Percentiles rank a stretch among this genome's conserved stretches.
phyloP scores from a whole-genome alignment of 2,329 filamentous ascomycete species.

The Claviceps sp. region DNA sequence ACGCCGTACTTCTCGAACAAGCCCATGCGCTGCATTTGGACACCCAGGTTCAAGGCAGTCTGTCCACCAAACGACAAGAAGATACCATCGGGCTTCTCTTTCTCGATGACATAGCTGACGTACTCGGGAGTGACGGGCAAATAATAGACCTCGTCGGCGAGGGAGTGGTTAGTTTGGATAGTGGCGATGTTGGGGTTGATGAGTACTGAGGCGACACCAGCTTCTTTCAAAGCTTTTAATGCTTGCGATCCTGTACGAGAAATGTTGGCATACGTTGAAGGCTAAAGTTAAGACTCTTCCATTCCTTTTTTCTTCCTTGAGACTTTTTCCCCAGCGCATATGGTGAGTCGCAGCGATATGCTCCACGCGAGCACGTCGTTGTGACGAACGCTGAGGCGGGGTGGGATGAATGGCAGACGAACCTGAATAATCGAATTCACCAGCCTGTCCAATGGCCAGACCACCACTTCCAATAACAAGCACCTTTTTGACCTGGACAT shows the following conservation, averaged over 20 bases:
- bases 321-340: not conserved
- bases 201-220: slow-evolving; percentile 77
- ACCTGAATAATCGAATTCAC: slow-evolving; percentile 99
- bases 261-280: slow-evolving; percentile 7
- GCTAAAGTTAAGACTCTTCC: not conserved
- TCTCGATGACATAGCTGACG: slow-evolving; percentile 93
- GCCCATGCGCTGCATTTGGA: slow-evolving; percentile 92
- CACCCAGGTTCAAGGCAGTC: slow-evolving; percentile 91
- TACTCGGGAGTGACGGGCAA: slow-evolving; percentile 96
- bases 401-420: slow-evolving; percentile 18
- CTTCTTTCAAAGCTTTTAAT: slow-evolving; percentile 92
- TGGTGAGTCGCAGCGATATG: not conserved
- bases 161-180: slow-evolving; percentile 91
- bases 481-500: slow-evolving; percentile 91
- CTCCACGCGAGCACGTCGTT: not conserved
- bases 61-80: slow-evolving; percentile 96
- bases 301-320: not conserved
- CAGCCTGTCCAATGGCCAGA: slow-evolving; percentile 90
- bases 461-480: slow-evolving; percentile 92
- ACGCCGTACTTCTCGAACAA: slow-evolving; percentile 92
- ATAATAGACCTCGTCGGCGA: slow-evolving; percentile 97
- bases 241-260: slow-evolving; percentile 67
- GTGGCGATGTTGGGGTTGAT: slow-evolving; percentile 98
- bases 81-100: slow-evolving; percentile 90
- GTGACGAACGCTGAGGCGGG: not conserved